These are phyloP conservation scores for Aspergillus pseudotamarii DNA, from an alignment of 2,329 filamentous ascomycete species.

Conservation along the genomic window DNA sequence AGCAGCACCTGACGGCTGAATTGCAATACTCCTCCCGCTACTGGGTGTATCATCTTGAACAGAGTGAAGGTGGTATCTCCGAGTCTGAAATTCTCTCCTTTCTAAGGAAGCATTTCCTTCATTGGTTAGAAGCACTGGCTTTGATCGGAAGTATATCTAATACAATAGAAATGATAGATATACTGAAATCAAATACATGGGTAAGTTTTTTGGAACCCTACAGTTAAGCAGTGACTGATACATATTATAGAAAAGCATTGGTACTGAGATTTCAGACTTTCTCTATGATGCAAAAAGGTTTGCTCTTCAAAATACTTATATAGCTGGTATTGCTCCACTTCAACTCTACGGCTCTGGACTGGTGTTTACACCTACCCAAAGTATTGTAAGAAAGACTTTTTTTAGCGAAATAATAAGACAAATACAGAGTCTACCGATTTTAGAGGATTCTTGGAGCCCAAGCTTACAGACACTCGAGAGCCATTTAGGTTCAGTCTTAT, in stretches of 20 bases:
- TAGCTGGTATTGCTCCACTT: background rate
- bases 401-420: background rate
- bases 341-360: background rate
- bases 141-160: background rate
- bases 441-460: background rate
- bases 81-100: background rate
- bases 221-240: background rate
- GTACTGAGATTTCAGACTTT: background rate
- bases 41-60: conserved; percentile 18
- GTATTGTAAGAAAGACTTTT: background rate
- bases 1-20: conserved; percentile 19
- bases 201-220: background rate
- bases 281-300: background rate
- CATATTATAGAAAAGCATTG: background rate
- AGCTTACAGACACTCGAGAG: conserved; percentile 4
- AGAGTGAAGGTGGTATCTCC: conserved; percentile 8
- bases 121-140: background rate
- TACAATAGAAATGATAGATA: background rate
- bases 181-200: background rate
- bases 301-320: background rate
- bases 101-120: background rate
- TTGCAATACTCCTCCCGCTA: conserved; percentile 29
- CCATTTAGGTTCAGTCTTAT: conserved; percentile 13
- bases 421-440: background rate
- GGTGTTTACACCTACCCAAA: background rate